Conservation (phyloP, 306 rosid species). For the Betula pendula region DNA sequence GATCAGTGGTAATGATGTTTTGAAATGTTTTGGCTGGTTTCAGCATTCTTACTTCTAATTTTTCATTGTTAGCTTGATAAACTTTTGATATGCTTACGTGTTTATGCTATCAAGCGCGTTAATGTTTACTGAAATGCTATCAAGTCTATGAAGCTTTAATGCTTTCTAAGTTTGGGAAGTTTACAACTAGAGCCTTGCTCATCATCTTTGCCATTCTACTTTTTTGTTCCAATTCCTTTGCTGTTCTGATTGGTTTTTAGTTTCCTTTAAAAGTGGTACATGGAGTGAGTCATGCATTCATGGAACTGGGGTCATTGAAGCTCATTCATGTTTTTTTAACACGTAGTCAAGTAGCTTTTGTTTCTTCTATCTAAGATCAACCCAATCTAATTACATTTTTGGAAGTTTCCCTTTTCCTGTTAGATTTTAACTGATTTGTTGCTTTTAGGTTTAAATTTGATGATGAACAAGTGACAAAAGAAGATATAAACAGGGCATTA, state of each 20-base stretch:
- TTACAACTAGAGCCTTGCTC: background rate
- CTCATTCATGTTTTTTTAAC: background rate
- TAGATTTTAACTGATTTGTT: background rate
- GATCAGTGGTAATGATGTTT: constrained; percentile 69
- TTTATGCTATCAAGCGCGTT: background rate
- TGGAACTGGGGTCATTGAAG: background rate
- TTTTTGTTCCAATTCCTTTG: background rate
- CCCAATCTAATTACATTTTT: background rate
- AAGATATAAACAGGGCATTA: constrained; percentile 79
- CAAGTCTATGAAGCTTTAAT: background rate
- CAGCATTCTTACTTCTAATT: background rate
- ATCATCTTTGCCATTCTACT: background rate
- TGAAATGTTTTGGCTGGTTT: background rate
- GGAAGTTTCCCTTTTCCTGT: background rate
- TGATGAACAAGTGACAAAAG: constrained; percentile 91
- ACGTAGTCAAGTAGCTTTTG: constrained; percentile 4
- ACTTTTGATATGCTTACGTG: background rate
- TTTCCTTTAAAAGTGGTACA: background rate
- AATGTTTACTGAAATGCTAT: background rate
- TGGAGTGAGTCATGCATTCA: background rate
- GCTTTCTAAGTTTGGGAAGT: background rate
- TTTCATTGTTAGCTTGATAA: background rate
- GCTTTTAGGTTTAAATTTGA: constrained; percentile 78
- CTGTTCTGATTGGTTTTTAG: too few relatives aligned
- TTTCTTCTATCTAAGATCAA: background rate